Conservation (phyloP, 2,329 filamentous ascomycete species). For the Aspergillus fischeri region DNA sequence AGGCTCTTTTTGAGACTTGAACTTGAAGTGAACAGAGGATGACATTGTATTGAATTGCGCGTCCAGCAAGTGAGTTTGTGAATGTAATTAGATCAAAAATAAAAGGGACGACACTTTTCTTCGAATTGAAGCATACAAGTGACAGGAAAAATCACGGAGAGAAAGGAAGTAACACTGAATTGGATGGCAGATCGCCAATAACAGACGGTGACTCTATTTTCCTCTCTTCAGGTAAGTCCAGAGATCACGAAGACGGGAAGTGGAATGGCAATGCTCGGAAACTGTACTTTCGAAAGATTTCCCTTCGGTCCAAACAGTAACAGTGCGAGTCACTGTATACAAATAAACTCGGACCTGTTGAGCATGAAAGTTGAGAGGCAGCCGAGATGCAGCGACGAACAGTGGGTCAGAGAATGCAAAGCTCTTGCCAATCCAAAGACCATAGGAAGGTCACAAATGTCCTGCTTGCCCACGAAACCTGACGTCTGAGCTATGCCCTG, state of each 20-base stretch:
- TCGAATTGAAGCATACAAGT: conserved; percentile 23
- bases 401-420: conserved; percentile 8
- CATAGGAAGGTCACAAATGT: neutral
- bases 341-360: conserved; percentile 28
- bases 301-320: conserved; percentile 25
- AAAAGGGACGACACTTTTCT: conserved; percentile 22
- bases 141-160: conserved; percentile 10
- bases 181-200: conserved; percentile 12
- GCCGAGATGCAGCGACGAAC: conserved; percentile 16
- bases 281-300: conserved; percentile 22
- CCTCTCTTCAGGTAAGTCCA: conserved; percentile 14
- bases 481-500: neutral
- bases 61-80: conserved; percentile 24
- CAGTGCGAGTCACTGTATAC: conserved; percentile 30
- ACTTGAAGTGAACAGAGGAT: conserved; percentile 99
- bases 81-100: conserved; percentile 28
- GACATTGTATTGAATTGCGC: conserved; percentile 63
- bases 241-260: conserved; percentile 21
- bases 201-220: conserved; percentile 15
- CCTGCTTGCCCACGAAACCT: neutral
- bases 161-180: conserved; percentile 12
- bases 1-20: conserved; percentile 97
- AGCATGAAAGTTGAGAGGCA: conserved; percentile 26
- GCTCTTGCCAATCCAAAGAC: conserved; percentile 17
- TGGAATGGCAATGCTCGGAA: conserved; percentile 22